Evolutionary conservation across 805 yeast species (phyloP).

Genomic region (Hanseniaspora hatyaiensis): DNA sequence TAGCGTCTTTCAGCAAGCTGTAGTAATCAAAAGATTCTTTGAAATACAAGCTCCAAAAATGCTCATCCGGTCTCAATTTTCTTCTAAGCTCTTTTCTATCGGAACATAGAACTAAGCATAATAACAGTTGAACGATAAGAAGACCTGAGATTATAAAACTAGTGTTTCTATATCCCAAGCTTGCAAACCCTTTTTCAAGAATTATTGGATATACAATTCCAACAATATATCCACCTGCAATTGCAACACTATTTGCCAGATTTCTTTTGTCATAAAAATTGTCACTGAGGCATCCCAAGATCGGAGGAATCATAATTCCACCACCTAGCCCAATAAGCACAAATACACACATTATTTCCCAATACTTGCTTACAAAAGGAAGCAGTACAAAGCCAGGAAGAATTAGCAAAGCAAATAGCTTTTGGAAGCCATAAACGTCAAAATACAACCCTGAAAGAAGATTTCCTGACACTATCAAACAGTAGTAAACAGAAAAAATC

Average conservation of each 20-base stretch:
- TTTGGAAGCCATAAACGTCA: conserved; percentile 46
- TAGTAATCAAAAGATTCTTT: conserved; percentile 31
- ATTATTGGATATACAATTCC: conserved; percentile 52
- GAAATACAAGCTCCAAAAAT: conserved; percentile 17
- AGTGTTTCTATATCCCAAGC: conserved; percentile 52
- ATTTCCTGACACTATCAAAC: conserved; percentile 25
- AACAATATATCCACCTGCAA: conserved; percentile 57
- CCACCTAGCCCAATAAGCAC: conserved; percentile 44
- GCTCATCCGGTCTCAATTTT: background rate
- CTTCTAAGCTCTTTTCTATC: conserved; percentile 26
- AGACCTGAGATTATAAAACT: conserved; percentile 39
- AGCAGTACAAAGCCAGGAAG: conserved; percentile 40
- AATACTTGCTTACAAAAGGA: conserved; percentile 40
- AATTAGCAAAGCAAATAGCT: conserved; percentile 35
- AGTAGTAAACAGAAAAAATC: conserved; percentile 41
- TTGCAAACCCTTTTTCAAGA: conserved; percentile 35
- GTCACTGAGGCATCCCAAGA: conserved; percentile 46
- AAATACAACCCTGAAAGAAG: conserved; percentile 39
- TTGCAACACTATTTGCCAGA: conserved; percentile 48
- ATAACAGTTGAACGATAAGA: conserved; percentile 20
- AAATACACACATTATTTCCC: conserved; percentile 47
- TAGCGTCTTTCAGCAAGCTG: conserved; percentile 29
- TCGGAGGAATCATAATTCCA: conserved; percentile 43
- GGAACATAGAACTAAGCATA: conserved; percentile 30
- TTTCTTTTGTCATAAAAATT: conserved; percentile 51